Evolutionary conservation across 1,284 basidiomycete genomes (phyloP), one percentile per base, ranked within the genome.

Genomic region (Puccinia sorghi): DNA sequence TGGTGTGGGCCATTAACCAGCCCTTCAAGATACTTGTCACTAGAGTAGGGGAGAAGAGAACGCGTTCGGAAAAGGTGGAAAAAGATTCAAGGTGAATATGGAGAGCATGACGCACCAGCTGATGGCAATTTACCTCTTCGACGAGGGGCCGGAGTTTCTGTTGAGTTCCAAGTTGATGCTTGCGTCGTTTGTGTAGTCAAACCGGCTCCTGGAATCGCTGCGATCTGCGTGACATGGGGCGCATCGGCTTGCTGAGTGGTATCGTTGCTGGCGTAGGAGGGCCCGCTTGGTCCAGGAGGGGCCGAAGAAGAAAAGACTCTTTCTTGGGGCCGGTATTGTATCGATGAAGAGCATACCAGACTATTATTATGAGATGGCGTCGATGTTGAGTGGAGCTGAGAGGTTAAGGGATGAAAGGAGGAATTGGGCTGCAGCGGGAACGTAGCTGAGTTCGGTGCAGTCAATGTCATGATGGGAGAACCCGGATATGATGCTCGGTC

Each of bases 1-100:
- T 91, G 2, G 91, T 91, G 83, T 94, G 92, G 80, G 90, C 89
- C 83, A 94, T 90, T 52, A 94, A 86, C 93, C 93, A 94, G n/a
- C 92, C 89, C 83, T 93, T 93, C 83, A 94, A 88, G 83, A 90
- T 92, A 85, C 94, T 92, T 25, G 92, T 94, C 61, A 93, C 93
- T 84, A 69, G 17, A n/a, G n/a, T 20, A 25, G 56, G n/a, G 46
- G 6, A 12, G 25, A 46, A 32, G 11, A 56, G 43, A 52, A 64
- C 20, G n/a, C n/a, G n/a, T 64, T 13, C 11, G 37, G 20, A 64
- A 15, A 37, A 3, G 48, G 50, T 37, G 11, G 13, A 56, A 37
- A 41, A 20, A 1, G 13, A 46, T 50, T 1, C 46, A 17, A 15
- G 1, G 37, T 8, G 15, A 5, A 59, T 22, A 70, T 39, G 25